Evolutionary conservation across 495 filamentous ascomycete genomes (phyloP), one percentile per base, ranked within the genome.

Genomic region (Penicillium egyptiacum): DNA sequence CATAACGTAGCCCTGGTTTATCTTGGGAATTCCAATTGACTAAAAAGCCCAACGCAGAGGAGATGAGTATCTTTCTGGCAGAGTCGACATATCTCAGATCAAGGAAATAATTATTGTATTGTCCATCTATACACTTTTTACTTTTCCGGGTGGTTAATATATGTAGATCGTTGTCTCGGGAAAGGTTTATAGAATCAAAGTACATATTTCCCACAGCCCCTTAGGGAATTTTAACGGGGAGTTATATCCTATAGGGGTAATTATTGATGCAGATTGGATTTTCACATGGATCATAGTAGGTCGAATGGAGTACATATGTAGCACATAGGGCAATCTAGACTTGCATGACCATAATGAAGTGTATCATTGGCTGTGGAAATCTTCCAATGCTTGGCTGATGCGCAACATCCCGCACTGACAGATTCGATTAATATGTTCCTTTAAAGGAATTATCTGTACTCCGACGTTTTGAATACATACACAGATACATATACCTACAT

Each of bases 401-500:
- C 28, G 19, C 41, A 22, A 45, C 52, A 54, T 54, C 28, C 50
- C 37, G 50, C 41, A 45, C 6, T 42, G 17, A 10, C 22, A 31
- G 23, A 6, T 31, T 37, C 17, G 5, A 33, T 33, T 33, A 5
- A 33, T 11, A 33, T 33, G 30, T 9, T 11, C 12, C 30, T 31
- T 31, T 31, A 33, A 22, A 23, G 11, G 14, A 14, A 23, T 23
- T 14, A 6, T 16, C 33, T 37, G 6, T 37, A n/a, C n/a, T n/a
- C n/a, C n/a, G n/a, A n/a, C n/a, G n/a, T n/a, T n/a, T n/a, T n/a
- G n/a, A n/a, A n/a, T n/a, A n/a, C n/a, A n/a, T n/a, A n/a, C n/a
- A n/a, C n/a, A n/a, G 0, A 35, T 35, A 16, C 12, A 35, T 0
- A 14, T 30, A 30, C 23, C 1, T 30, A 30, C 9, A 35, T 35